These are phyloP conservation scores for Erysimum cheiranthoides DNA, from an alignment of 345 rosid genomes.

Conservation along the genomic window DNA sequence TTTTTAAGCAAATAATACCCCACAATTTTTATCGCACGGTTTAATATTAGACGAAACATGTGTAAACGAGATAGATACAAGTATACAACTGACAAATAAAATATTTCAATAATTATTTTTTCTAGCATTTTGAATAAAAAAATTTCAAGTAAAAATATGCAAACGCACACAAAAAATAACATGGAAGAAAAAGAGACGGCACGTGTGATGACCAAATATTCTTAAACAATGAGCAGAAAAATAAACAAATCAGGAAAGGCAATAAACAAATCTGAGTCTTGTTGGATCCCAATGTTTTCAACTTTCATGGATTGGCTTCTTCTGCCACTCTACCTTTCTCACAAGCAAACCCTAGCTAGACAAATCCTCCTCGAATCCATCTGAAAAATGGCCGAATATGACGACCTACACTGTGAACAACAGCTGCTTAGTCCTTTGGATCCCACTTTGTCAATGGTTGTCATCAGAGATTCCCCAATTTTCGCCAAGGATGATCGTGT, in stretches of 20 bases:
- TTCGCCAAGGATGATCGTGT: conserved; percentile 36
- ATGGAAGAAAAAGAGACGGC: conserved; percentile 2
- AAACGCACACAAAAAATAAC: background rate
- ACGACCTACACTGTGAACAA: background rate
- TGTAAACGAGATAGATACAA: too few relatives aligned
- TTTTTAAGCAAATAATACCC: too few relatives aligned
- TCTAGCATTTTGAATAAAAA: too few relatives aligned
- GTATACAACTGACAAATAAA: too few relatives aligned
- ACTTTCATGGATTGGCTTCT: conserved; percentile 15
- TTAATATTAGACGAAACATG: too few relatives aligned
- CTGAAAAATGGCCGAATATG: conserved; percentile 42
- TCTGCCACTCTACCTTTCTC: conserved; percentile 5
- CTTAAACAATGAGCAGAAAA: background rate
- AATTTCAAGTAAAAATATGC: background rate
- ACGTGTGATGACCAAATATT: conserved; percentile 13
- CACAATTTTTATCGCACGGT: too few relatives aligned
- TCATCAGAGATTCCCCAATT: conserved; percentile 50
- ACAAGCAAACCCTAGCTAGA: conserved; percentile 21
- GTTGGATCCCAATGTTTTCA: conserved; percentile 30
- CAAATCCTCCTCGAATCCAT: background rate
- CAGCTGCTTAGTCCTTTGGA: background rate
- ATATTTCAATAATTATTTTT: too few relatives aligned
- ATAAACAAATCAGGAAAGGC: background rate
- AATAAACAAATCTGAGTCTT: conserved; percentile 1
- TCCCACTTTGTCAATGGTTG: conserved; percentile 46